These are phyloP conservation scores for Akanthomyces uredinophilus DNA, from an alignment of 2,329 filamentous ascomycete genomes.

Conservation along the genomic window DNA sequence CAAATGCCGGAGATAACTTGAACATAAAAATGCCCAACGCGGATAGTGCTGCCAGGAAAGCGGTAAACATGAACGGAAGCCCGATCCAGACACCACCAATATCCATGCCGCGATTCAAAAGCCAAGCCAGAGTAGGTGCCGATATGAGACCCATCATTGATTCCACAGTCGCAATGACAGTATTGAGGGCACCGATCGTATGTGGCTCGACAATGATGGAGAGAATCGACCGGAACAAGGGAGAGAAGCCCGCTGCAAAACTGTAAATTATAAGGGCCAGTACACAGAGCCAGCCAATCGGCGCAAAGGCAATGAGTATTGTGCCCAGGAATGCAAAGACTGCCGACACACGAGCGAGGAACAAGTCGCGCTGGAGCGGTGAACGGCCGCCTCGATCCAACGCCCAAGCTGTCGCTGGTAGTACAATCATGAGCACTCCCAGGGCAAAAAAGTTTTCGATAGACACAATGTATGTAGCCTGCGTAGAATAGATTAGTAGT, in stretches of 20 bases:
- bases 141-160: slow-evolving; percentile 42
- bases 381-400: slow-evolving; percentile 28
- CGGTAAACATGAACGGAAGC: slow-evolving; percentile 41
- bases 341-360: slow-evolving; percentile 32
- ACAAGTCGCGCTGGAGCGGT: slow-evolving; percentile 35
- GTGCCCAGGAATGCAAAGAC: slow-evolving; percentile 29
- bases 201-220: slow-evolving; percentile 49
- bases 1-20: slow-evolving; percentile 21
- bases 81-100: slow-evolving; percentile 45
- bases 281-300: slow-evolving; percentile 31
- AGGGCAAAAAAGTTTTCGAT: slow-evolving; percentile 34
- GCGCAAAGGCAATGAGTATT: slow-evolving; percentile 34
- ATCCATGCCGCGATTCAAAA: slow-evolving; percentile 41
- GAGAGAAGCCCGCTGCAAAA: slow-evolving; percentile 38
- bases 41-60: slow-evolving; percentile 26
- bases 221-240: slow-evolving; percentile 44
- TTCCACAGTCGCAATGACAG: slow-evolving; percentile 46
- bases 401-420: slow-evolving; percentile 31
- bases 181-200: slow-evolving; percentile 50
- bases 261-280: slow-evolving; percentile 40
- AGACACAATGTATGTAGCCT: slow-evolving; percentile 39
- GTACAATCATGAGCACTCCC: slow-evolving; percentile 32
- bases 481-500: neutral
- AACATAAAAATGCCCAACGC: slow-evolving; percentile 27
- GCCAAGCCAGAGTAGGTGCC: slow-evolving; percentile 40